A percentile compares a stretch with the other conserved stretches of the same genome.
Conservation (phyloP, 306 rosid species). For the Quercus parvula region DNA sequence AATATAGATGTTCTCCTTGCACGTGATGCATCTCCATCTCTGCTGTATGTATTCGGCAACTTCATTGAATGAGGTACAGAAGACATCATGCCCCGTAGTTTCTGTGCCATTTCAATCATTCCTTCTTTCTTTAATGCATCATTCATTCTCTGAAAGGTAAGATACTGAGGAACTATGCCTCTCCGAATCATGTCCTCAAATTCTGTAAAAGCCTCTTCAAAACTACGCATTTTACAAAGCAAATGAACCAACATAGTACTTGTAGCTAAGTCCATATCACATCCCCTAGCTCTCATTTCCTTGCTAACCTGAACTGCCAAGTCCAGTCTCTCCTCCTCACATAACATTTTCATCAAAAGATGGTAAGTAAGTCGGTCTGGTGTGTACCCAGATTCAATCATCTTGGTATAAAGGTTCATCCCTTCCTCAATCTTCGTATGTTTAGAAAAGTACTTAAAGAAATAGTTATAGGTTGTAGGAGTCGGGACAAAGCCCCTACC, state of each 20-base stretch:
- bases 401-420: constrained; percentile 76
- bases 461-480: constrained; percentile 84
- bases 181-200: constrained; percentile 79
- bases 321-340: constrained; percentile 71
- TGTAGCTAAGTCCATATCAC: constrained; percentile 77
- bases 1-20: constrained; percentile 60
- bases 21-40: constrained; percentile 36
- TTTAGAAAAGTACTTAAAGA: constrained; percentile 75
- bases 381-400: constrained; percentile 75
- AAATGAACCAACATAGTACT: constrained; percentile 79
- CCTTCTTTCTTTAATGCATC: constrained; percentile 58
- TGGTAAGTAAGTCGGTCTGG: constrained; percentile 81
- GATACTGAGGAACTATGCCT: constrained; percentile 81
- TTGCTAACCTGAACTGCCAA: constrained; percentile 73
- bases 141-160: constrained; percentile 68
- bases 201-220: constrained; percentile 66
- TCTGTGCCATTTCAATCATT: constrained; percentile 57
- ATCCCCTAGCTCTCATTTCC: constrained; percentile 79
- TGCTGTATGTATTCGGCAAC: constrained; percentile 61
- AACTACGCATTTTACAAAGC: constrained; percentile 69
- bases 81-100: constrained; percentile 64
- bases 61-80: constrained; percentile 66
- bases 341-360: constrained; percentile 83
- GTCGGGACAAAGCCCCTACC: constrained; percentile 64
- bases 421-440: constrained; percentile 78